These are phyloP conservation scores for Penicillium oxalicum DNA, from an alignment of 2,329 filamentous ascomycete species.

Conservation along the genomic window DNA sequence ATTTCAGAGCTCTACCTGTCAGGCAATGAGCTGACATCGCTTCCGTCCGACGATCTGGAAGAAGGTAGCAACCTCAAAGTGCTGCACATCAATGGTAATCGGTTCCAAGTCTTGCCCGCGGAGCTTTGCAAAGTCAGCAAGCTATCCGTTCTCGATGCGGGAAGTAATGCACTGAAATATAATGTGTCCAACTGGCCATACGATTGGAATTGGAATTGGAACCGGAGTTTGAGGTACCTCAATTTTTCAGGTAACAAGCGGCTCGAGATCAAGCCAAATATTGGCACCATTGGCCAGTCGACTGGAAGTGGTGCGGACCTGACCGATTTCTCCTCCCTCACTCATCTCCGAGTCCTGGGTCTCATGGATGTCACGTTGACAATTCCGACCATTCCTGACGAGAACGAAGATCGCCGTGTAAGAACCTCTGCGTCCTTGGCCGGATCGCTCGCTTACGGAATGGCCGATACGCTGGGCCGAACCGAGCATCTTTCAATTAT, in stretches of 20 bases:
- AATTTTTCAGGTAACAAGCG: constrained; percentile 97
- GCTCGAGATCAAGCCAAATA: constrained; percentile 74
- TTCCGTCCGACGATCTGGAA: constrained; percentile 90
- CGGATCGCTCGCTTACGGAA: constrained; percentile 86
- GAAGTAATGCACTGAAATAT: constrained; percentile 93
- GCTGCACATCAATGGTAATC: constrained; percentile 93
- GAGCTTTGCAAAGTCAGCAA: constrained; percentile 93
- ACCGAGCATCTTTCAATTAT: constrained; percentile 94
- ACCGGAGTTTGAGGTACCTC: constrained; percentile 87
- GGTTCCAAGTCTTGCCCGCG: constrained; percentile 92
- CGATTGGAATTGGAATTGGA: constrained; percentile 99
- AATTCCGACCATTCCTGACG: constrained; percentile 85
- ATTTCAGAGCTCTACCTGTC: constrained; percentile 90
- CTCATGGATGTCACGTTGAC: constrained; percentile 98
- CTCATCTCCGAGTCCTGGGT: constrained; percentile 79
- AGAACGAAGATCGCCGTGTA: constrained; percentile 90
- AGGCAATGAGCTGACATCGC: constrained; percentile 83
- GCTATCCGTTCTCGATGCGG: constrained; percentile 85
- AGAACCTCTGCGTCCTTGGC: constrained; percentile 94
- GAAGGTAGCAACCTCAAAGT: constrained; percentile 81
- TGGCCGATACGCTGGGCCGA: constrained; percentile 90
- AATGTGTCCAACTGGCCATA: constrained; percentile 99
- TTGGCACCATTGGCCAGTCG: constrained; percentile 50
- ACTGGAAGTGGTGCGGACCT: constrained; percentile 58
- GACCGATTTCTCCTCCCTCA: constrained; percentile 83